Conservation (phyloP, 345 rosid species). For the Iberis pinnata region DNA sequence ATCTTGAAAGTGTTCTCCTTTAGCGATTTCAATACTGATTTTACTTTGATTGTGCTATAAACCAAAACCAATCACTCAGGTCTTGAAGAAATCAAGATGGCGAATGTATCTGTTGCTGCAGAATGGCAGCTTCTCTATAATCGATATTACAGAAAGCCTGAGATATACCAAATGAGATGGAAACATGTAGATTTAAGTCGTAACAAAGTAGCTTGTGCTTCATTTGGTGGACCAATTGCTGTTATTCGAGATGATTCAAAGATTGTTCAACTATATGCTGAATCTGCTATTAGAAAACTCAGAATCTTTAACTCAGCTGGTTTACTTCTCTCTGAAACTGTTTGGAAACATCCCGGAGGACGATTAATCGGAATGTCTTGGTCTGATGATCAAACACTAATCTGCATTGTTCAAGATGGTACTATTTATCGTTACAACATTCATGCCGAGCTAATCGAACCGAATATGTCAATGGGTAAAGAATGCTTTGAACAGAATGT, state of each 20-base stretch:
- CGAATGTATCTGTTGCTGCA: constrained; percentile 88
- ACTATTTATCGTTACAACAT: constrained; percentile 75
- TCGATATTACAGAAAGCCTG: constrained; percentile 83
- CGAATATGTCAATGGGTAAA: constrained; percentile 61
- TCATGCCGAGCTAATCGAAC: constrained; percentile 69
- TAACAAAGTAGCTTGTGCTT: constrained; percentile 89
- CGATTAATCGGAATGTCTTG: constrained; percentile 88
- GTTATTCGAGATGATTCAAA: constrained; percentile 95
- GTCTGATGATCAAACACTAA: constrained; percentile 81
- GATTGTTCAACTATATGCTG: constrained; percentile 94
- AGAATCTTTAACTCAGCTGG: constrained; percentile 96
- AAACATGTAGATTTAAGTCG: constrained; percentile 76
- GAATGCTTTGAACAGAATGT: constrained; percentile 93
- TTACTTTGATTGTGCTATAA: no score
- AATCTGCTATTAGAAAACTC: constrained; percentile 92
- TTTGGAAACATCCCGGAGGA: constrained; percentile 93
- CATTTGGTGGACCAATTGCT: constrained; percentile 90
- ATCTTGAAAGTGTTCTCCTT: neutral
- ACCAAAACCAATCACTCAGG: neutral
- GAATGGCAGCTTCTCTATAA: constrained; percentile 94
- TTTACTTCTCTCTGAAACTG: constrained; percentile 59
- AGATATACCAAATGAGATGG: constrained; percentile 84
- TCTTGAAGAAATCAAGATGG: constrained; percentile 36
- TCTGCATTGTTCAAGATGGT: constrained; percentile 86
- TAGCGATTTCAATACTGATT: neutral